Conservation (phyloP, 345 rosid species). For the Microcos paniculata region DNA sequence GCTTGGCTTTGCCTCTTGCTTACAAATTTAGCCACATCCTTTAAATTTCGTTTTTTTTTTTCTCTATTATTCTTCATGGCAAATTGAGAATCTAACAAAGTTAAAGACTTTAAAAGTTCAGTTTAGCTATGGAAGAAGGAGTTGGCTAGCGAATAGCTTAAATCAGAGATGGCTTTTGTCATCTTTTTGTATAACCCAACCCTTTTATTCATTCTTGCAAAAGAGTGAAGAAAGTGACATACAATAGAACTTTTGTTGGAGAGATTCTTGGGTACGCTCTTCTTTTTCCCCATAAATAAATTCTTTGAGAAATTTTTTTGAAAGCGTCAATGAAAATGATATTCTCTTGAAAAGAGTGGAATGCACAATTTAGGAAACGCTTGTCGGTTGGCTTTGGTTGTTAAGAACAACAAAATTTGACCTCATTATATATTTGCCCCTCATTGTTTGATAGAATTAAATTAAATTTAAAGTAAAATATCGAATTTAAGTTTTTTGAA, state of each 20-base stretch:
- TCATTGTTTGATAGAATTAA: not conserved
- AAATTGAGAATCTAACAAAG: conserved; percentile 14
- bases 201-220: not conserved
- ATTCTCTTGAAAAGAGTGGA: not conserved
- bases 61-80: conserved; percentile 1
- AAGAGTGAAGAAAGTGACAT: conserved; percentile 6
- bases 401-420: not conserved
- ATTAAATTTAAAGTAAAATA: no score
- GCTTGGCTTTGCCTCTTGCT: conserved; percentile 12
- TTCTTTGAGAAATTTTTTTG: no score
- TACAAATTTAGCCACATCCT: conserved; percentile 5
- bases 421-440: not conserved
- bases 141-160: not conserved
- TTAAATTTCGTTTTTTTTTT: not conserved
- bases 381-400: not conserved
- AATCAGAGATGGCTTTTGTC: not conserved
- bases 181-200: not conserved
- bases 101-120: not conserved
- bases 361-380: not conserved
- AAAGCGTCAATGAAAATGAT: not conserved
- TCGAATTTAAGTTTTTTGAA: no score
- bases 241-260: not conserved
- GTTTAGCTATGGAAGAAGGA: not conserved
- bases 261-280: not conserved
- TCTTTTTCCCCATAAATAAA: not conserved